phyloP scores from a whole-genome alignment of 1,139 yeast genomes.

The Cylindricascospora bacillispora region DNA sequence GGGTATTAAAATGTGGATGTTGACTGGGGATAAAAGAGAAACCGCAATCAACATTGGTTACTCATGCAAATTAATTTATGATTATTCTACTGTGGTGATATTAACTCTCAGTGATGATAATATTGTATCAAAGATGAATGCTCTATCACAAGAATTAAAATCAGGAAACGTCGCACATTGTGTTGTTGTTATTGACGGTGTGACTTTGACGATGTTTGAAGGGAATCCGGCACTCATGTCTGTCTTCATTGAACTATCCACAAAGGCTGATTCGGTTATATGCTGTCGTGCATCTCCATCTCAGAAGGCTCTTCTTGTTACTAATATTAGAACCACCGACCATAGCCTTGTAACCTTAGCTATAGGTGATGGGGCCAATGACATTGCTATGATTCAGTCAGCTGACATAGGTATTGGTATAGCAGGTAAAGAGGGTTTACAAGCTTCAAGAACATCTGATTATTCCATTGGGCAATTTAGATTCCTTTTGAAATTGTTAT shows the following conservation, averaged over 20 bases:
- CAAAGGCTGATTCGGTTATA: constrained; percentile 79
- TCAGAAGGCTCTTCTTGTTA: constrained; percentile 85
- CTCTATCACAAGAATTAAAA: constrained; percentile 32
- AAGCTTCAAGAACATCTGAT: constrained; percentile 92
- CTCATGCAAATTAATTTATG: constrained; percentile 85
- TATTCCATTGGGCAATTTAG: constrained; percentile 93
- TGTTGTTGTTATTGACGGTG: constrained; percentile 89
- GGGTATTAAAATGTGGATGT: constrained; percentile 93
- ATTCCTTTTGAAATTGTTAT: constrained; percentile 60
- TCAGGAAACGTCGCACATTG: constrained; percentile 79
- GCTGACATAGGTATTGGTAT: constrained; percentile 98
- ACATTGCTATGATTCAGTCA: constrained; percentile 96
- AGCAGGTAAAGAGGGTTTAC: constrained; percentile 92
- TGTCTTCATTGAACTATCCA: constrained; percentile 70
- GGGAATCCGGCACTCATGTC: constrained; percentile 57
- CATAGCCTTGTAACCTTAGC: constrained; percentile 73
- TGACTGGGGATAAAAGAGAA: constrained; percentile 95
- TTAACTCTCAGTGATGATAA: constrained; percentile 50
- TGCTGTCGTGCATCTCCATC: constrained; percentile 97
- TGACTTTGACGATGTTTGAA: constrained; percentile 62
- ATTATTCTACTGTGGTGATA: constrained; percentile 79
- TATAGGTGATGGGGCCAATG: constrained; percentile 99
- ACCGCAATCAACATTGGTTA: constrained; percentile 96
- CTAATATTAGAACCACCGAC: constrained; percentile 55
- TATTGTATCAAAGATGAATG: constrained; percentile 32